A percentile compares a stretch with the other conserved stretches of the same genome.
These are phyloP conservation scores for Ogataea glucozyma DNA, from an alignment of 805 yeast species.

Conservation along the genomic window DNA sequence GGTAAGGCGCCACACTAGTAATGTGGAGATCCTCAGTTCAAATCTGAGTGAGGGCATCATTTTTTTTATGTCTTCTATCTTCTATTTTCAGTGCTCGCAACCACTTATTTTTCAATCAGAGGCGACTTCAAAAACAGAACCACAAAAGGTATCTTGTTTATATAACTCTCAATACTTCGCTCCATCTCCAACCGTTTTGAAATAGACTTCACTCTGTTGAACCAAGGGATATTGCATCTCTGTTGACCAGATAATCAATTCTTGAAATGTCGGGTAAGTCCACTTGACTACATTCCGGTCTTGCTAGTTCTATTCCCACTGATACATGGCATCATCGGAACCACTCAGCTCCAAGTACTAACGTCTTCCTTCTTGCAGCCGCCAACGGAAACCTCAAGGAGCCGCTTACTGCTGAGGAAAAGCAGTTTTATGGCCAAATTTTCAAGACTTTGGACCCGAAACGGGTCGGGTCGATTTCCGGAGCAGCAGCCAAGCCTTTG, in stretches of 20 bases:
- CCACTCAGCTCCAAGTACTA: background rate
- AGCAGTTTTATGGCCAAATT: conserved; percentile 66
- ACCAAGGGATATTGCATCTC: background rate
- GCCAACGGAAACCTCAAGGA: conserved; percentile 26
- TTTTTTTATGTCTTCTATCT: conserved; percentile 2
- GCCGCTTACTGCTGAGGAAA: conserved; percentile 71
- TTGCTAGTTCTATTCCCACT: background rate
- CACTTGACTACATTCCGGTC: background rate
- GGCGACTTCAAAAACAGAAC: conserved; percentile 1
- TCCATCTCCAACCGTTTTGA: background rate
- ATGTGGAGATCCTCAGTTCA: conserved; percentile 39
- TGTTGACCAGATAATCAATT: background rate
- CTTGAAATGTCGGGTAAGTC: conserved; percentile 19
- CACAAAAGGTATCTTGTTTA: conserved; percentile 1
- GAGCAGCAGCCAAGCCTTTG: conserved; percentile 78
- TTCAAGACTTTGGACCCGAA: conserved; percentile 82
- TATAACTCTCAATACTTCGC: no score
- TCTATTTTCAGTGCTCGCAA: conserved; percentile 3
- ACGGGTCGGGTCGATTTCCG: conserved; percentile 78
- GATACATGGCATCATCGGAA: background rate
- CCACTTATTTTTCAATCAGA: background rate
- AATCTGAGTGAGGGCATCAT: conserved; percentile 36
- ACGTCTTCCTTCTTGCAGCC: conserved; percentile 6
- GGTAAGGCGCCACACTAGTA: conserved; percentile 40
- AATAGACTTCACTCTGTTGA: background rate